Evolutionary conservation across 176 grass and related monocot species (phyloP).

Genomic region (Pontederia paniculata): DNA sequence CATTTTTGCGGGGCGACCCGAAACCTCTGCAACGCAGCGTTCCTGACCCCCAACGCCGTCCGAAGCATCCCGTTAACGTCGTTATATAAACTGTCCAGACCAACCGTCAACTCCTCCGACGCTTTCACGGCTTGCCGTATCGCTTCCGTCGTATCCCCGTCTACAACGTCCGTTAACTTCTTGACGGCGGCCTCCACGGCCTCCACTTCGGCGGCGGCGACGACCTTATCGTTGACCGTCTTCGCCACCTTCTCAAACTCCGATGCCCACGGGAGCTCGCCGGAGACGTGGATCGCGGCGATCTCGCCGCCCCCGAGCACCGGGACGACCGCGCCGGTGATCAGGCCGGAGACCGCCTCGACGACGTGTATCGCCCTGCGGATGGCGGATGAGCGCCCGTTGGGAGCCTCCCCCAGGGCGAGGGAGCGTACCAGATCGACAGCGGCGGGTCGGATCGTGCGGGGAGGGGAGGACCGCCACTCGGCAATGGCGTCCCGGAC

Average conservation of each 20-base stretch:
- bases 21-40: conserved; percentile 1
- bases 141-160: background rate
- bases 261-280: conserved; percentile 41
- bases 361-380: conserved; percentile 36
- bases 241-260: conserved; percentile 44
- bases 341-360: conserved; percentile 46
- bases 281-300: conserved; percentile 3
- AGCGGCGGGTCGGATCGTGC: background rate
- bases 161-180: conserved; percentile 10
- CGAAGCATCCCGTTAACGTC: conserved; percentile 1
- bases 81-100: background rate
- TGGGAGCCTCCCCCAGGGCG: conserved; percentile 6
- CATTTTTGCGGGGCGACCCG: background rate
- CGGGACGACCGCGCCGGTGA: conserved; percentile 22
- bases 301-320: conserved; percentile 21
- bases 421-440: conserved; percentile 8
- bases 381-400: conserved; percentile 22
- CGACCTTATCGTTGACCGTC: conserved; percentile 16
- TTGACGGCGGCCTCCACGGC: conserved; percentile 35
- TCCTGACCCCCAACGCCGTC: background rate
- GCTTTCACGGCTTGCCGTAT: background rate
- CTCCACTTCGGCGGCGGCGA: conserved; percentile 17
- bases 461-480: conserved; percentile 8
- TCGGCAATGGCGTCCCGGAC: conserved; percentile 20
- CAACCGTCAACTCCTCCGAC: background rate